Evolutionary conservation across 2,329 filamentous ascomycete genomes (phyloP), one percentile per base, ranked within the genome.

Genomic region (Fonsecaea monophora): DNA sequence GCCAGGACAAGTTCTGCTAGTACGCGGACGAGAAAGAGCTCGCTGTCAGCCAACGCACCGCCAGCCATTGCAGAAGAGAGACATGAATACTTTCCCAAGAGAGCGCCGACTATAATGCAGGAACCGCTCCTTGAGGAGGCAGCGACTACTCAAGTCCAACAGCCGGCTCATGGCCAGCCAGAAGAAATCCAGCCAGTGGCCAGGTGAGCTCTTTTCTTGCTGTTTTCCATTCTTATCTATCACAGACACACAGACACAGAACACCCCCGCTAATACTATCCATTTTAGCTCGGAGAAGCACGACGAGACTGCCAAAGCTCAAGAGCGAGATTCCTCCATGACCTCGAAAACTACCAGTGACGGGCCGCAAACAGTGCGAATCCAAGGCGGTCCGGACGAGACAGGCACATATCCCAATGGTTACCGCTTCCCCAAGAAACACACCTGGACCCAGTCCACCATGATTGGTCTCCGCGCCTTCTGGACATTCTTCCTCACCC

Each of bases 401-500:
- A 74, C 73, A n/a, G 76, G 76, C 53, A 71, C 73, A 37, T 77
- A 77, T 64, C 75, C 76, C 48, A 77, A 76, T 50, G 76, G 76
- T 58, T 77, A 77, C 69, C 74, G 74, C 50, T 77, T 77, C 64
- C 76, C 76, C 32, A 73, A 73, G 59, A 76, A 77, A 62, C 75
- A 77, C 64, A 76, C 74, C 45, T 76, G 76, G 75, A 70, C 59
- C 21, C 71, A 77, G 67, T 72, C 75, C 7, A 75, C 71, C 34
- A 59, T 69, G 4, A 76, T 77, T 45, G 75, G 72, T 34, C 65
- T 75, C 8, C 73, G 73, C 66, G 75, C 72, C 15, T 76, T 77
- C 64, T 75, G 74, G 72, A 74, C 70, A 56, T 96, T 92, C 81
- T 86, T 90, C 73, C 81, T 86, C 42, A 96, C 92, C 0, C 90